Evolutionary conservation across 176 grass and related monocot species (phyloP), one percentile per base, ranked within the genome.

Genomic region (Secale cereale): DNA sequence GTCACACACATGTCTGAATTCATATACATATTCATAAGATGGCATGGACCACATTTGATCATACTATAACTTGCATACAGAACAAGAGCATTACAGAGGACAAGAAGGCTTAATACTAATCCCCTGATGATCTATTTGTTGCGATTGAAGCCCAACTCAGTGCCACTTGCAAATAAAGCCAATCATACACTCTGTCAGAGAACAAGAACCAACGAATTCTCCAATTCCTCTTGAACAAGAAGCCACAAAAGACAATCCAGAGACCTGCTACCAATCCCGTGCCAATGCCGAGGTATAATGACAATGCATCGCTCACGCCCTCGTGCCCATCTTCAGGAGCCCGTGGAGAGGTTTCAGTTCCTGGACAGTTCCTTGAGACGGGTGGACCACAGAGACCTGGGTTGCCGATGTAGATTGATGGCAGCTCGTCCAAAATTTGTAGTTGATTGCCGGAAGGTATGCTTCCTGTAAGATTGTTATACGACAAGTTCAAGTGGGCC

Each of bases 351-450:
- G 30, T 33, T 67, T 33, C 7, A 19, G 30, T 67, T 33, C 2
- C 6, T 30, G 32, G 19, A 56, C 82, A 88, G 6, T 59, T 76
- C 9, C 52, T 85, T 8, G 27, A 6, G 14, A 82, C 22, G 66
- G 76, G 81, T 35, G 81, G 78, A 13, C 77, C 78, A 37, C 81
- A 91, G 1, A 91, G 80, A 45, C 78, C 62, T 0, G 60, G 27
- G 7, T 91, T 84, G 15, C 85, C 85, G 26, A 36, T 68, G 17
- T 68, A 68, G 32, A 36, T 68, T 8, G 65, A 68, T 68, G 65
- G 8, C 8, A 20, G 65, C 17, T 68, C 65, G 9, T 67, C 65
- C 9, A 68, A 32, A 1, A 32, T 4, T 4, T 9, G 32, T 36
- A 68, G 35, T 32, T 68, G 65, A 4, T 68, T 68, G 3, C 65